Percentiles rank a stretch among this genome's conserved stretches.
Conservation (phyloP, 805 yeast species). For the Osmozyma mogii region DNA sequence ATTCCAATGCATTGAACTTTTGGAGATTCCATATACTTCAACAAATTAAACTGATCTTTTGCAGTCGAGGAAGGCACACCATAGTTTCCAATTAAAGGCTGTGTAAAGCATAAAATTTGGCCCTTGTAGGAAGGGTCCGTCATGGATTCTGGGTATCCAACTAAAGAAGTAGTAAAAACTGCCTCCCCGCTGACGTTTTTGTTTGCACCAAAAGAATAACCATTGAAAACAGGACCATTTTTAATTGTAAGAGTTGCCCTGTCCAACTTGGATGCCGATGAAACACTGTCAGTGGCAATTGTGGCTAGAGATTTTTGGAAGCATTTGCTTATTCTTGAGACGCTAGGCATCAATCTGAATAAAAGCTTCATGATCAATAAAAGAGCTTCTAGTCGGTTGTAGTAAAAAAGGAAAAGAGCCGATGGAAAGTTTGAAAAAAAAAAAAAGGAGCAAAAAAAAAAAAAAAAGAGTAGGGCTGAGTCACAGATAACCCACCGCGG, state of each 20-base stretch:
- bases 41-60: conserved; percentile 76
- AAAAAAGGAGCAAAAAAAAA: background rate
- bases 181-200: conserved; percentile 93
- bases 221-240: conserved; percentile 89
- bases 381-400: background rate
- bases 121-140: conserved; percentile 98
- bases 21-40: conserved; percentile 89
- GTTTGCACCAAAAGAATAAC: conserved; percentile 93
- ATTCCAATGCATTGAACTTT: conserved; percentile 91
- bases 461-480: conserved; percentile 5
- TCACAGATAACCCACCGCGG: conserved; percentile 19
- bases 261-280: conserved; percentile 40
- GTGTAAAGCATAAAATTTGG: conserved; percentile 93
- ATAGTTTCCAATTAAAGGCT: conserved; percentile 95
- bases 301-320: conserved; percentile 18
- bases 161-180: conserved; percentile 94
- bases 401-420: background rate
- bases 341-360: conserved; percentile 5
- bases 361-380: background rate
- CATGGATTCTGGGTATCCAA: conserved; percentile 98
- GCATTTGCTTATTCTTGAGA: conserved; percentile 13
- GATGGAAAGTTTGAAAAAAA: background rate
- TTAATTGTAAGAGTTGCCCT: conserved; percentile 87
- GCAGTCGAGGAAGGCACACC: conserved; percentile 88
- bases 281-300: conserved; percentile 1